Conservation (phyloP, 441 rosid genomes). For the Lepidium campestre region DNA sequence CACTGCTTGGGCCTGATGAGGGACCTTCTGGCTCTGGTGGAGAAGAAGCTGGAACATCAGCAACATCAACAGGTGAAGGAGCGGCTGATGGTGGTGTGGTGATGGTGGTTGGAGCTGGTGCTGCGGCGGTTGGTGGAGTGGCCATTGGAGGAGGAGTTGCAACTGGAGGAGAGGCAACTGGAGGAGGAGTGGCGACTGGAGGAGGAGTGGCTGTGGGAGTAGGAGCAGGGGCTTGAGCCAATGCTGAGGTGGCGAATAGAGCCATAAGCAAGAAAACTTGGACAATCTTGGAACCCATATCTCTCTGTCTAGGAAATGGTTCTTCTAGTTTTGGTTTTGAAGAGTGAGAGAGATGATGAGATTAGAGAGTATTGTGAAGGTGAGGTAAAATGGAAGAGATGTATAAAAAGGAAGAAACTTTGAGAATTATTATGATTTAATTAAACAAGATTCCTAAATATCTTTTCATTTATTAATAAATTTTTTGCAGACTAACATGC, state of each 20-base stretch:
- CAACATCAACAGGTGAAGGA: slow-evolving; percentile 26
- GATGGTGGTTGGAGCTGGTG: slow-evolving; percentile 25
- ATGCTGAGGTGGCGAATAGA: slow-evolving; percentile 22
- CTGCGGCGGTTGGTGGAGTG: slow-evolving; percentile 23
- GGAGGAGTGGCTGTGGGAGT: slow-evolving; percentile 28
- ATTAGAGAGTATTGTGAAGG: slow-evolving; percentile 14
- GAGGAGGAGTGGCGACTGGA: slow-evolving; percentile 4
- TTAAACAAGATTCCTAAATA: slow-evolving; percentile 10
- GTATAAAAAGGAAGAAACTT: slow-evolving; percentile 16
- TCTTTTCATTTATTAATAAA: neutral
- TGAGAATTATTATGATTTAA: slow-evolving; percentile 6
- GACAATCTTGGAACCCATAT: slow-evolving; percentile 21
- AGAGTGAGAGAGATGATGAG: slow-evolving; percentile 5
- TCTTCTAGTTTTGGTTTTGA: neutral
- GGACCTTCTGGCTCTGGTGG: slow-evolving; percentile 25
- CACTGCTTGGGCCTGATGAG: slow-evolving; percentile 6
- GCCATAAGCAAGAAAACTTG: slow-evolving; percentile 21
- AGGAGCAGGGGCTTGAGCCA: slow-evolving; percentile 30
- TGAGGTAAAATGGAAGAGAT: slow-evolving; percentile 1
- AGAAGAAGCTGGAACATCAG: slow-evolving; percentile 25
- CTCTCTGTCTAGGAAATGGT: neutral
- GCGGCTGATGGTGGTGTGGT: slow-evolving; percentile 16
- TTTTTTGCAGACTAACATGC: slow-evolving; percentile 24
- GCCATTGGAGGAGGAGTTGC: slow-evolving; percentile 26
- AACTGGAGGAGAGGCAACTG: neutral